These are phyloP conservation scores for Blastobotrys serpentis DNA, from an alignment of 1,139 yeast species.

Conservation along the genomic window DNA sequence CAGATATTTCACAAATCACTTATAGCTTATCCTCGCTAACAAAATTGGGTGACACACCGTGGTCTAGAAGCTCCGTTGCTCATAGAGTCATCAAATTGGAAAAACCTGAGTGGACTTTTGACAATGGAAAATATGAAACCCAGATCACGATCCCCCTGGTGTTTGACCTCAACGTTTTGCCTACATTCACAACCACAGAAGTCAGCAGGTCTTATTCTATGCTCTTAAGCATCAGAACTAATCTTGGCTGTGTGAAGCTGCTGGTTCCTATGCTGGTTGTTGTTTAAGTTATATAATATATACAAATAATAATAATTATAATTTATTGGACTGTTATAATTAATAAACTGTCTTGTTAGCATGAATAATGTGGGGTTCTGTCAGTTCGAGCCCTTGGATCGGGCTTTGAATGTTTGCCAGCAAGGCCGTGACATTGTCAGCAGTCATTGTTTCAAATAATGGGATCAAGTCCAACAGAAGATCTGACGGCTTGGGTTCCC, in stretches of 20 bases:
- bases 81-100: background rate
- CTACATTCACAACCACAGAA: background rate
- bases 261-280: background rate
- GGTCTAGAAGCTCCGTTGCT: background rate
- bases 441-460: constrained; percentile 12
- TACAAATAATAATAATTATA: too few species aligned
- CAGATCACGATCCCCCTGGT: background rate
- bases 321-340: too few species aligned
- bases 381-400: constrained; percentile 1
- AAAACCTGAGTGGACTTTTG: background rate
- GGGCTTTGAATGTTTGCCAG: constrained; percentile 10
- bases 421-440: constrained; percentile 10
- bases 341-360: background rate
- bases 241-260: background rate
- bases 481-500: background rate
- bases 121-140: background rate
- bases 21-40: background rate
- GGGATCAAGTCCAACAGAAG: constrained; percentile 11
- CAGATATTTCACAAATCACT: background rate
- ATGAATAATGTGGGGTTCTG: constrained; percentile 6
- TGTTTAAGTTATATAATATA: too few species aligned
- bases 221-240: background rate
- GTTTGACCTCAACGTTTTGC: background rate
- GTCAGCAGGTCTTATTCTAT: background rate
- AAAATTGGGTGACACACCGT: background rate